Evolutionary conservation across 2,329 filamentous ascomycete genomes (phyloP).

Genomic region (Diaporthe citri): DNA sequence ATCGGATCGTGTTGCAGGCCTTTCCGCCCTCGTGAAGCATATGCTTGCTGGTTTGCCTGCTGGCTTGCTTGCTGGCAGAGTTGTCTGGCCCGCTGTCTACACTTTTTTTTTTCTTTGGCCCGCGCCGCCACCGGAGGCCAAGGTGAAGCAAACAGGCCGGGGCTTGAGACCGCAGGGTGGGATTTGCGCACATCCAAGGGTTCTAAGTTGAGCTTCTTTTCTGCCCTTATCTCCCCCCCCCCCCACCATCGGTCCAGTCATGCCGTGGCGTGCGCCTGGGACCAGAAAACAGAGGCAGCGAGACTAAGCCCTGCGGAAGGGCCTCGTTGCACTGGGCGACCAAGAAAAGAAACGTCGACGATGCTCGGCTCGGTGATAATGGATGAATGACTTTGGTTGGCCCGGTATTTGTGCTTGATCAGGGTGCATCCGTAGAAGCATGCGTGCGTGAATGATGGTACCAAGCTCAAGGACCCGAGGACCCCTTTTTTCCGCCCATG

Average conservation of each 20-base stretch:
- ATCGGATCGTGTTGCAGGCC: conserved; percentile 3
- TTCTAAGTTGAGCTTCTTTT: conserved; percentile 11
- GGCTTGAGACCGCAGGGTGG: conserved; percentile 29
- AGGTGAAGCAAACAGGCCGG: conserved; percentile 19
- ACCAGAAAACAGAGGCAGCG: neutral
- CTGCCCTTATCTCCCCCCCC: conserved; percentile 35
- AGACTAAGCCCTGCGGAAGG: conserved; percentile 28
- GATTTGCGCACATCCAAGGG: conserved; percentile 8
- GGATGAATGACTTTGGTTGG: conserved; percentile 2
- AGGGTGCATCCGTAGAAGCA: conserved; percentile 8
- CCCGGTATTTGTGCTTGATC: conserved; percentile 12
- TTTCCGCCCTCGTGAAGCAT: neutral
- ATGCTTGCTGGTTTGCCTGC: neutral
- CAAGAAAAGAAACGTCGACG: conserved; percentile 1
- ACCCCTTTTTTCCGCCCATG: neutral
- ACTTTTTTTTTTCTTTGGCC: conserved; percentile 8
- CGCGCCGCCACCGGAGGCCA: conserved; percentile 8
- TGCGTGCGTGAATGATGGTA: neutral
- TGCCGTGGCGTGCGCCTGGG: neutral
- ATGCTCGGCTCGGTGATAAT: neutral
- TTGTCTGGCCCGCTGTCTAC: conserved; percentile 4
- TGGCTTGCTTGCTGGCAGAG: neutral
- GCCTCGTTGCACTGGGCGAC: neutral
- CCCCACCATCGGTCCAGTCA: conserved; percentile 34
- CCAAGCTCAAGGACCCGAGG: neutral